Conservation (phyloP, 164 flowering plant genomes). For the Liquidambar formosana region DNA sequence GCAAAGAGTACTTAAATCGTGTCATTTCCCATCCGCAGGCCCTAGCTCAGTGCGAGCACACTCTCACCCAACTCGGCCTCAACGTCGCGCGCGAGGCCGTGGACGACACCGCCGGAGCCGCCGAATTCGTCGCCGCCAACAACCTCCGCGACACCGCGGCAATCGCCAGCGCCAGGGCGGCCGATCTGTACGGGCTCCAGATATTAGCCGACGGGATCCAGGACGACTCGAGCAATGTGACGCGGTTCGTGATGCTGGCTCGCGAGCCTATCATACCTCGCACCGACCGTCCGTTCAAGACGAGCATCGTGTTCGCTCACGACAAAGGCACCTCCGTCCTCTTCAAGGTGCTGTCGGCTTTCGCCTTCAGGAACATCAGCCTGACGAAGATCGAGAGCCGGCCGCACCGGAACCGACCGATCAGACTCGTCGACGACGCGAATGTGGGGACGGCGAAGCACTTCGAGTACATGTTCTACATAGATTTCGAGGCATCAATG, state of each 20-base stretch:
- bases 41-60: constrained; percentile 63
- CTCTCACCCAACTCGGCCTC: constrained; percentile 57
- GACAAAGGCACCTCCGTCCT: constrained; percentile 63
- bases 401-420: constrained; percentile 67
- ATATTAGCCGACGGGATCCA: constrained; percentile 63
- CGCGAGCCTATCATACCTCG: constrained; percentile 78
- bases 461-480: constrained; percentile 75
- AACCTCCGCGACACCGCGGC: constrained; percentile 68
- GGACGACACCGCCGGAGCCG: constrained; percentile 79
- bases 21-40: constrained; percentile 78
- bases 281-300: constrained; percentile 73
- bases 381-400: constrained; percentile 75
- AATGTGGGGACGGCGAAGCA: constrained; percentile 72
- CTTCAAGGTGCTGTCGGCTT: constrained; percentile 75
- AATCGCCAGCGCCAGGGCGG: constrained; percentile 67
- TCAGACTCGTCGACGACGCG: constrained; percentile 61
- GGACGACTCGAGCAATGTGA: constrained; percentile 68
- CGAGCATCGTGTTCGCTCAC: constrained; percentile 76
- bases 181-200: constrained; percentile 62
- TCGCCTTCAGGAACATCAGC: constrained; percentile 67
- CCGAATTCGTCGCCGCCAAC: constrained; percentile 61
- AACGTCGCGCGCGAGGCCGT: constrained; percentile 63
- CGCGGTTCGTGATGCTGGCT: constrained; percentile 73
- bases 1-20: constrained; percentile 52
- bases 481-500: constrained; percentile 78